Percentiles rank a stretch among this genome's conserved stretches.
phyloP scores from a whole-genome alignment of 768 basidiomycete species.

The Boletellus ananas region DNA sequence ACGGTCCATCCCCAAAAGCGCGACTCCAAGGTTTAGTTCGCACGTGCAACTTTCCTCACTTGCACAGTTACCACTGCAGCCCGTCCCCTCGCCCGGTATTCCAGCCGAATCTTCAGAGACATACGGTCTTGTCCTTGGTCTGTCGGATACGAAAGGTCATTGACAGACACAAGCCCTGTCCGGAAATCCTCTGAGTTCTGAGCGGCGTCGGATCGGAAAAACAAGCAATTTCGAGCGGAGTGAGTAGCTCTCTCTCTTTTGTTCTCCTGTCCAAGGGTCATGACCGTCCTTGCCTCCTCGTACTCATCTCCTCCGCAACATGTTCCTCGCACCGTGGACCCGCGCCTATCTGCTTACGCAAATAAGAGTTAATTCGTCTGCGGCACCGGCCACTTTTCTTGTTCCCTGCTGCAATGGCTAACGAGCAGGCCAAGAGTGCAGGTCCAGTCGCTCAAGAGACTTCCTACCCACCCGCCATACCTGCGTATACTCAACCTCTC shows the following conservation, averaged over 20 bases:
- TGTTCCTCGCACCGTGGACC: conserved; percentile 17
- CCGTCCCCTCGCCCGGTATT: conserved; percentile 5
- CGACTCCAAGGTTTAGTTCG: conserved; percentile 29
- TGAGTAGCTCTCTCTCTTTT: conserved; percentile 21
- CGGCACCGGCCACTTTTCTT: conserved; percentile 26
- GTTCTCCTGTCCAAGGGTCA: conserved; percentile 1
- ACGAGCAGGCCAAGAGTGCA: conserved; percentile 34
- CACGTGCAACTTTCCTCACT: conserved; percentile 30
- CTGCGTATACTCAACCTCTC: conserved; percentile 27
- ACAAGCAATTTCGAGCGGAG: conserved; percentile 36
- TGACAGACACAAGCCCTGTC: conserved; percentile 8
- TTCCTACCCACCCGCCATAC: conserved; percentile 24
- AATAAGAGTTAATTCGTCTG: conserved; percentile 23
- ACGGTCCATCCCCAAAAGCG: conserved; percentile 26
- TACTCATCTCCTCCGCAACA: conserved; percentile 14
- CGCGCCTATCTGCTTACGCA: conserved; percentile 33
- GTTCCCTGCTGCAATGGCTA: conserved; percentile 26
- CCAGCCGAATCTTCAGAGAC: conserved; percentile 10
- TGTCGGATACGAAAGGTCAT: conserved; percentile 9
- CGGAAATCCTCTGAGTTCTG: conserved; percentile 26
- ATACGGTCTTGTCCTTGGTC: conserved; percentile 1
- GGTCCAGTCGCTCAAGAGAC: conserved; percentile 35
- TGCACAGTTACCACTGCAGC: conserved; percentile 26
- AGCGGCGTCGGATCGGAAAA: conserved; percentile 38
- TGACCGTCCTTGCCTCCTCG: conserved; percentile 1